phyloP scores from a whole-genome alignment of 2,329 filamentous ascomycete species.

The Lithohypha guttulata region DNA sequence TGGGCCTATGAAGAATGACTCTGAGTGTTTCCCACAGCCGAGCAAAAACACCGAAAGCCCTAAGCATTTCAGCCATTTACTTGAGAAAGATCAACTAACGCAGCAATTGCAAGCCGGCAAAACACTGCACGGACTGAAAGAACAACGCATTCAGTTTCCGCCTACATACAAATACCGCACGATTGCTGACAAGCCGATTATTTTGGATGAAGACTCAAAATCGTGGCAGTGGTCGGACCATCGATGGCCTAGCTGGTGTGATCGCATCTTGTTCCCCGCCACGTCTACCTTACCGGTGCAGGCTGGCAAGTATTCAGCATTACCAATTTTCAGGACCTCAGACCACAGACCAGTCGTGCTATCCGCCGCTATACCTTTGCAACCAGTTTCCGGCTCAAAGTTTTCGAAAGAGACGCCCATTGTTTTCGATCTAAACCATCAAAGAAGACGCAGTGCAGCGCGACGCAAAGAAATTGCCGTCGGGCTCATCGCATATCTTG shows the following conservation, averaged over 20 bases:
- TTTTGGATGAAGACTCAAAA: conserved; percentile 25
- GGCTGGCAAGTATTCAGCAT: conserved; percentile 55
- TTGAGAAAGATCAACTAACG: conserved; percentile 67
- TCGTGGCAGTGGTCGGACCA: conserved; percentile 33
- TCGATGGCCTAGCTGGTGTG: conserved; percentile 87
- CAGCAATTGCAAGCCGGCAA: conserved; percentile 57
- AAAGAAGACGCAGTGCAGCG: conserved; percentile 41
- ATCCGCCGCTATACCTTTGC: conserved; percentile 54
- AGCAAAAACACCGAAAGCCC: conserved; percentile 40
- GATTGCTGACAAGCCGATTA: conserved; percentile 22
- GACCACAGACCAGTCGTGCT: conserved; percentile 82
- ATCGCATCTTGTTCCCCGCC: conserved; percentile 67
- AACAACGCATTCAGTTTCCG: conserved; percentile 66
- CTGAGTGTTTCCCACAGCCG: conserved; percentile 51
- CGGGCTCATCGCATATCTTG: conserved; percentile 47
- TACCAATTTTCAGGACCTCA: conserved; percentile 70
- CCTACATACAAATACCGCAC: conserved; percentile 86
- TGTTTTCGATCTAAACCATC: conserved; percentile 49
- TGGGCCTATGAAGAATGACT: conserved; percentile 49
- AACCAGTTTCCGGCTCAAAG: conserved; percentile 27
- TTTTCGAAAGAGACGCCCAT: conserved; percentile 39
- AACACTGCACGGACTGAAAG: conserved; percentile 66
- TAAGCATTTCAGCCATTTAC: conserved; percentile 55
- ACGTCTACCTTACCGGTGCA: conserved; percentile 46
- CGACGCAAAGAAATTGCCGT: conserved; percentile 49